Conservation (phyloP, 2,329 filamentous ascomycete genomes). For the Verticillium tricorpus region DNA sequence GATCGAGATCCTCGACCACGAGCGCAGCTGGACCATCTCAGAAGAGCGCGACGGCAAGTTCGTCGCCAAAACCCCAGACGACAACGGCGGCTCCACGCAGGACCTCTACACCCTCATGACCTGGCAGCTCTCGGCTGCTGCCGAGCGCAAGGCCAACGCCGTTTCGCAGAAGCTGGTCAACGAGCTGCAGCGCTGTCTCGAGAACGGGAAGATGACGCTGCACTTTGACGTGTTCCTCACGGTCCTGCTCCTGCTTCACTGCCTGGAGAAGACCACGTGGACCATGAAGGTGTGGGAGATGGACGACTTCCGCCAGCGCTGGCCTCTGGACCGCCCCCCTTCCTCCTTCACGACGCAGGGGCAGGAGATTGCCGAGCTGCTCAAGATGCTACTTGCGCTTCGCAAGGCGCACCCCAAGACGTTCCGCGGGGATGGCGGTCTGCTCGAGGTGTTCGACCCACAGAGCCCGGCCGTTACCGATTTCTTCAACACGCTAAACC, state of each 20-base stretch:
- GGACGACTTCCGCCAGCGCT: conserved; percentile 52
- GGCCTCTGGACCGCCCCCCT: conserved; percentile 57
- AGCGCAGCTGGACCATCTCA: conserved; percentile 56
- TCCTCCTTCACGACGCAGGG: conserved; percentile 55
- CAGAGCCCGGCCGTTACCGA: conserved; percentile 38
- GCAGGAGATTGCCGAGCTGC: conserved; percentile 50
- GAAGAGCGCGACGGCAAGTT: conserved; percentile 39
- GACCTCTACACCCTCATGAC: conserved; percentile 58
- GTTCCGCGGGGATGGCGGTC: conserved; percentile 38
- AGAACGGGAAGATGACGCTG: conserved; percentile 56
- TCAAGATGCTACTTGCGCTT: conserved; percentile 59
- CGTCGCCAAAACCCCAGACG: conserved; percentile 42
- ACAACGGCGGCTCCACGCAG: conserved; percentile 43
- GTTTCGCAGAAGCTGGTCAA: conserved; percentile 55
- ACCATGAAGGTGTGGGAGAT: conserved; percentile 66
- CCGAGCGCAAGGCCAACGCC: conserved; percentile 57
- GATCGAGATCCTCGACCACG: conserved; percentile 61
- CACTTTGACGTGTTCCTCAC: conserved; percentile 59
- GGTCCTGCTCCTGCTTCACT: conserved; percentile 59
- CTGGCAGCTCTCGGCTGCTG: conserved; percentile 60
- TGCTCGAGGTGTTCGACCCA: conserved; percentile 40
- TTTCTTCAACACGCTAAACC: conserved; percentile 52
- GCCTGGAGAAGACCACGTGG: conserved; percentile 65
- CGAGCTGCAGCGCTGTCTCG: conserved; percentile 56
- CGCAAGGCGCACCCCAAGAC: conserved; percentile 55